These are phyloP conservation scores for Fusarium anguioides DNA, from an alignment of 2,329 filamentous ascomycete genomes.

Conservation along the genomic window DNA sequence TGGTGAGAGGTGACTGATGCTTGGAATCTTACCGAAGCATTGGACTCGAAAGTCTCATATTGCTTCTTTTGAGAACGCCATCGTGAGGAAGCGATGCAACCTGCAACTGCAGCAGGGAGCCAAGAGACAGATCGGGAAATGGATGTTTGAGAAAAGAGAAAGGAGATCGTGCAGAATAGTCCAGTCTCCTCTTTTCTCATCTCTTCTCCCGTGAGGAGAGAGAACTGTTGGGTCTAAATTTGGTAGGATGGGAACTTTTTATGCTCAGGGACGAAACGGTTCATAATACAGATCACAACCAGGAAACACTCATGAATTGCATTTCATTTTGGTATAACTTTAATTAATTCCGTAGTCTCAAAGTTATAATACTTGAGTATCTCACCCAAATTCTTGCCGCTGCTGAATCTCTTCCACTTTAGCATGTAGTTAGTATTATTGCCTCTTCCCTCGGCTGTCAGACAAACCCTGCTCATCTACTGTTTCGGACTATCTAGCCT, in stretches of 20 bases:
- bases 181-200: conserved; percentile 28
- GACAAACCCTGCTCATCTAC: background rate
- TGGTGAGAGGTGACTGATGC: conserved; percentile 25
- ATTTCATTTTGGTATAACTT: background rate
- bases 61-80: conserved; percentile 38
- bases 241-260: background rate
- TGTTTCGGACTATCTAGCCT: conserved; percentile 12
- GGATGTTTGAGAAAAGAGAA: conserved; percentile 11
- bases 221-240: conserved; percentile 9
- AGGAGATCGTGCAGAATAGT: background rate
- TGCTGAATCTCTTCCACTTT: background rate
- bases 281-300: background rate
- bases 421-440: background rate
- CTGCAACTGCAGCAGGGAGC: conserved; percentile 19
- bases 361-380: background rate
- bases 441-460: conserved; percentile 1
- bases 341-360: background rate
- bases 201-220: conserved; percentile 37
- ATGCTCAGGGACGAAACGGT: background rate
- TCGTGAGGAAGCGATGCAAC: conserved; percentile 32
- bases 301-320: background rate
- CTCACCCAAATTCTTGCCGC: background rate
- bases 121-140: conserved; percentile 23
- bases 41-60: conserved; percentile 26
- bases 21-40: conserved; percentile 25